Percentiles rank a stretch among this genome's conserved stretches.
phyloP scores from a whole-genome alignment of 495 filamentous ascomycete genomes.

The Aspergillus funiculosus region DNA sequence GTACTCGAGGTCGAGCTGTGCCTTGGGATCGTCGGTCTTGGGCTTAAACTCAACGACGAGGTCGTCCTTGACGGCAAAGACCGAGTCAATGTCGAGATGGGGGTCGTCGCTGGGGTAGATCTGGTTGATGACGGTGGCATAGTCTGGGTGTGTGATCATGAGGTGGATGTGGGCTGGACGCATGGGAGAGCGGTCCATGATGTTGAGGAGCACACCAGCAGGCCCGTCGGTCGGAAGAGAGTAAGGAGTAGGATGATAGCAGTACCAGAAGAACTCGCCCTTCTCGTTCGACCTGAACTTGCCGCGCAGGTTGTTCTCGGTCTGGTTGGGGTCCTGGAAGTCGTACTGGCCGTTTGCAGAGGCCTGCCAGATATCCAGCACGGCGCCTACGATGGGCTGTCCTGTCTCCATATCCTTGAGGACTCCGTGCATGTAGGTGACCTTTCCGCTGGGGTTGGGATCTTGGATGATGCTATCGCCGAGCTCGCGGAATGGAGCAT shows the following conservation, averaged over 20 bases:
- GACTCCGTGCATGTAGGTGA: conserved; percentile 69
- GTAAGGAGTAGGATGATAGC: conserved; percentile 76
- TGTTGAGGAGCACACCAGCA: conserved; percentile 58
- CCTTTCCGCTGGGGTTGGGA: conserved; percentile 54
- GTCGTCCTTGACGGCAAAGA: conserved; percentile 63
- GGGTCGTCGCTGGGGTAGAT: conserved; percentile 58
- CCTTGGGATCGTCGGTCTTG: conserved; percentile 43
- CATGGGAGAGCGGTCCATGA: conserved; percentile 63
- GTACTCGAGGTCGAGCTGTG: conserved; percentile 41
- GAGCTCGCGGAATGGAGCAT: conserved; percentile 68
- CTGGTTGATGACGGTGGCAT: conserved; percentile 55
- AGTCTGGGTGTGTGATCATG: conserved; percentile 46
- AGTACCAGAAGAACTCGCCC: conserved; percentile 74
- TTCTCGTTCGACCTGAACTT: conserved; percentile 75
- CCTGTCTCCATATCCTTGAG: conserved; percentile 68
- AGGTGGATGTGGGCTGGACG: conserved; percentile 47
- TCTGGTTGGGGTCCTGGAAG: conserved; percentile 78
- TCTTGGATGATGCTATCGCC: conserved; percentile 68
- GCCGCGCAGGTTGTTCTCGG: conserved; percentile 75
- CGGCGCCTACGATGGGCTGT: conserved; percentile 61
- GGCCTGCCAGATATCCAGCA: conserved; percentile 84
- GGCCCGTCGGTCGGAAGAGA: conserved; percentile 72
- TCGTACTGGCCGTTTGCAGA: conserved; percentile 83
- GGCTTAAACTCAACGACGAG: conserved; percentile 60
- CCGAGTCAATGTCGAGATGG: conserved; percentile 57